Percentiles rank a stretch among this genome's conserved stretches.
Evolutionary conservation across 768 basidiomycete species (phyloP).

Genomic region (Boletus eberwhitei): DNA sequence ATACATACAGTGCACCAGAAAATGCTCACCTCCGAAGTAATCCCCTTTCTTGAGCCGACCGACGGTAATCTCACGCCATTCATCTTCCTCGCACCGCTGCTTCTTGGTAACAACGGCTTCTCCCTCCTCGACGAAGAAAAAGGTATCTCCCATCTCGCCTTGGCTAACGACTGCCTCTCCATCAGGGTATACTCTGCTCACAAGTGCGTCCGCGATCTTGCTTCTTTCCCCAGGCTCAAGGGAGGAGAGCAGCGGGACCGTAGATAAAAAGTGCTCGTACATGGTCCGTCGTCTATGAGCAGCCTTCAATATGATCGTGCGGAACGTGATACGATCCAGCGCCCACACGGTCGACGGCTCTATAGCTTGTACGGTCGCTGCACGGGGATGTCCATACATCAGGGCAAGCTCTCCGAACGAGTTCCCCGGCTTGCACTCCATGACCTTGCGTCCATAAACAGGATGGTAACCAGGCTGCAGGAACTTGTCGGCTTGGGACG

Average conservation of each 20-base stretch:
- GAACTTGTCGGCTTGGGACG: conserved; percentile 50
- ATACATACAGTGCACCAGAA: background rate
- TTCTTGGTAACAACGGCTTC: conserved; percentile 83
- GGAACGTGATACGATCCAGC: conserved; percentile 96
- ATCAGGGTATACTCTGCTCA: conserved; percentile 75
- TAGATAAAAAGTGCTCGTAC: conserved; percentile 95
- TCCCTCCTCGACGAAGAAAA: conserved; percentile 97
- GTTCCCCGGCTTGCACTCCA: conserved; percentile 77
- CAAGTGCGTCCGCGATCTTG: conserved; percentile 95
- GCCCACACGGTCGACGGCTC: conserved; percentile 88
- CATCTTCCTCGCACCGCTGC: conserved; percentile 55
- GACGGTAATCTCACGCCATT: conserved; percentile 63
- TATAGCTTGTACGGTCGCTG: conserved; percentile 87
- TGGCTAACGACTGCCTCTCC: conserved; percentile 87
- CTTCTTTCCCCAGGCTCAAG: conserved; percentile 86
- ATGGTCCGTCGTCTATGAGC: conserved; percentile 88
- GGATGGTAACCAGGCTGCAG: conserved; percentile 64
- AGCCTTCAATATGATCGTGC: conserved; percentile 93
- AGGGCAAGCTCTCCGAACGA: conserved; percentile 96
- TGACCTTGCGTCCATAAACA: conserved; percentile 76
- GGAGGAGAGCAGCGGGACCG: conserved; percentile 81
- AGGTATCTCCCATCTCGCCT: conserved; percentile 95
- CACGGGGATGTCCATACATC: conserved; percentile 97
- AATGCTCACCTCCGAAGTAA: conserved; percentile 88
- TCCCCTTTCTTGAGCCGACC: conserved; percentile 84